Base-by-base conservation (phyloP, 208 protist species). In the Acanthamoeba quina region DNA sequence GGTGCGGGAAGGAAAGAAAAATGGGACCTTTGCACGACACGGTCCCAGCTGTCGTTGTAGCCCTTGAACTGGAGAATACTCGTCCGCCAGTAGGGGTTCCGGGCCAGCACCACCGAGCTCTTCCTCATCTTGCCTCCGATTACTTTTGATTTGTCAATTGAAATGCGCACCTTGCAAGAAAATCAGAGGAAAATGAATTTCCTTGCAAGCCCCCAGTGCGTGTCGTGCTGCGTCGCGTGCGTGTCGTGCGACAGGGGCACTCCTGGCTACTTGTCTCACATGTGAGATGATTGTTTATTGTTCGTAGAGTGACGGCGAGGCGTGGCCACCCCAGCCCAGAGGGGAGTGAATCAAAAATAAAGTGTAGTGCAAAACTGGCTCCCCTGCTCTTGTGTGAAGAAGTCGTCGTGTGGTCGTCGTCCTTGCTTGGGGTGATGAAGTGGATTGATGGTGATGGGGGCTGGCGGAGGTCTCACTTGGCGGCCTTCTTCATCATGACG, bases 401-500 rank as follows among this genome's bases (percentile, higher is more conserved):
- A 24, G 54, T 60, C 17, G 54, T 15, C 19, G 54, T 60, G 54
- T n/a, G n/a, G n/a, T n/a, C n/a, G n/a, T n/a, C n/a, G 54, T 15
- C 17, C 9, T 17, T 4, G 54, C 11, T 15, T 21, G 52, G 52
- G 1, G 17, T 58, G 52, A 19, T 21, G 52, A 5, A 21, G 52
- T 10, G 15, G 3, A 2, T 47, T 24, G 31, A 10, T 60, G 21
- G 29, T 58, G 10, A 0, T 29, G 10, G 21, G 1, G 10, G 21
- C 44, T 4, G 74, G 15, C 56, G 29, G n/a, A 19, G 13, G 26
- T 34, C 44, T 85, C 31, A 76, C 76, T 85, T 58, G 29, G 31
- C 41, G n/a, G 76, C 76, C 76, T 85, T 85, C 76, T 85, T 85
- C 76, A 85, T 85, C 76, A 85, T 85, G 37, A 85, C 76, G 44